phyloP scores from a whole-genome alignment of 768 basidiomycete genomes.

The Lentinula detonsa region DNA sequence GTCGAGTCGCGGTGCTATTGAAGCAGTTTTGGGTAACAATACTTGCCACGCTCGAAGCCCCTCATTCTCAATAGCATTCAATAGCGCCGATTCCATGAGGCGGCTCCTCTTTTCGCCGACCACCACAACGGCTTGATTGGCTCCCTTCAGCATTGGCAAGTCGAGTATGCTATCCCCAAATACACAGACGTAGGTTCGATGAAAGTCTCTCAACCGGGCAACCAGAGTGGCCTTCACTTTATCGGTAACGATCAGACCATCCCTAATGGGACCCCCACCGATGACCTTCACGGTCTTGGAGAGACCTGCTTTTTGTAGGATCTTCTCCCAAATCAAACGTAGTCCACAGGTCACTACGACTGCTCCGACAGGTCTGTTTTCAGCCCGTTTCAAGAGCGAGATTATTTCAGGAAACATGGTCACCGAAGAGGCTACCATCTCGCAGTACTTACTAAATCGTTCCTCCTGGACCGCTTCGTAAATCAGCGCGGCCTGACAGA shows the following conservation, averaged over 20 bases:
- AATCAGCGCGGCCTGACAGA: slow-evolving; percentile 16
- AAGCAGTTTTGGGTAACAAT: slow-evolving; percentile 12
- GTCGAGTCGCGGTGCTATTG: slow-evolving; percentile 11
- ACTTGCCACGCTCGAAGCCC: slow-evolving; percentile 14
- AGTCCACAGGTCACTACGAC: slow-evolving; percentile 15
- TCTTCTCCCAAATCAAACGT: slow-evolving; percentile 13
- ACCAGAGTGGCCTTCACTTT: slow-evolving; percentile 14
- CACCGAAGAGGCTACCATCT: slow-evolving; percentile 11
- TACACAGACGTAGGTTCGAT: slow-evolving; percentile 14
- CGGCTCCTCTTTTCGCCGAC: slow-evolving; percentile 18
- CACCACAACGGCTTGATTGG: slow-evolving; percentile 15
- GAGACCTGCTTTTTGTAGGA: slow-evolving; percentile 12
- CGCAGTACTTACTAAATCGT: slow-evolving; percentile 13
- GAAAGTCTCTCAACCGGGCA: slow-evolving; percentile 11
- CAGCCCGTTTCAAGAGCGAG: slow-evolving; percentile 9
- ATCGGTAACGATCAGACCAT: slow-evolving; percentile 15
- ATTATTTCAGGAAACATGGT: slow-evolving; percentile 13
- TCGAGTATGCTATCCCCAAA: slow-evolving; percentile 19
- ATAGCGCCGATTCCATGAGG: slow-evolving; percentile 14
- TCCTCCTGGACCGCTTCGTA: slow-evolving; percentile 12
- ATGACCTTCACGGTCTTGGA: slow-evolving; percentile 16
- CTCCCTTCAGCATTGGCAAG: slow-evolving; percentile 18
- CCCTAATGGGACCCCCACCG: slow-evolving; percentile 13
- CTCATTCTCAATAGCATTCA: slow-evolving; percentile 13
- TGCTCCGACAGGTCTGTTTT: slow-evolving; percentile 6